Conservation (phyloP, 2,329 filamentous ascomycete species). For the Neobulgaria alba region DNA sequence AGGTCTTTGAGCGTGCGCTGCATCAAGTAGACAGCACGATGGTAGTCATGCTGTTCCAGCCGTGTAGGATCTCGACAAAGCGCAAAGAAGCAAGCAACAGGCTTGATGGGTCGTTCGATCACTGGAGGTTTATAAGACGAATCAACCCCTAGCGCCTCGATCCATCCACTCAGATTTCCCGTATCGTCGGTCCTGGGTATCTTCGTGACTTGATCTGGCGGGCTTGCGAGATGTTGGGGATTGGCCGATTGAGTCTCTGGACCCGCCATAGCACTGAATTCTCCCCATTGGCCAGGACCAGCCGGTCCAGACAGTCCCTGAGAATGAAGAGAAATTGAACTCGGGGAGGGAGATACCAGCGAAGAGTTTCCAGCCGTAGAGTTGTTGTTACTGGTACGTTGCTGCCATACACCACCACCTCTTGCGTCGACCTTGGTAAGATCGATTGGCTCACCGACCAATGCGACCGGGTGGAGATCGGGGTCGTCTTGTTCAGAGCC, state of each 20-base stretch:
- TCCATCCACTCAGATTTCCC: conserved; percentile 68
- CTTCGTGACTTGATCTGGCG: conserved; percentile 45
- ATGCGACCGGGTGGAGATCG: conserved; percentile 66
- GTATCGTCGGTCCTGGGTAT: conserved; percentile 49
- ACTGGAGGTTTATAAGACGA: conserved; percentile 70
- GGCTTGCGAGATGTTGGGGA: conserved; percentile 35
- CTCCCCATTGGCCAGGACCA: conserved; percentile 45
- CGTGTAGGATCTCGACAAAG: conserved; percentile 45
- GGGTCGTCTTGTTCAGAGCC: conserved; percentile 74
- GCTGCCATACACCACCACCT: conserved; percentile 29
- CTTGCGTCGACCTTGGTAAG: conserved; percentile 41
- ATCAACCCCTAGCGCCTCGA: conserved; percentile 89
- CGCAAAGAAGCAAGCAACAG: conserved; percentile 84
- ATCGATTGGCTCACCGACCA: conserved; percentile 59
- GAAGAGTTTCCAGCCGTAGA: conserved; percentile 52
- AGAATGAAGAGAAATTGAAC: conserved; percentile 54
- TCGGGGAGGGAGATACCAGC: conserved; percentile 58
- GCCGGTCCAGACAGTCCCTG: conserved; percentile 36
- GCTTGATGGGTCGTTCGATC: conserved; percentile 58
- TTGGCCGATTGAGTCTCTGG: conserved; percentile 37
- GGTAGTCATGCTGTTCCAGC: conserved; percentile 44
- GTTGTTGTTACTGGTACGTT: conserved; percentile 42
- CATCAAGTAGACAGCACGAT: conserved; percentile 79
- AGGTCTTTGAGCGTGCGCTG: conserved; percentile 70
- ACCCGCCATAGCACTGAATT: conserved; percentile 44